A percentile compares a stretch with the other conserved stretches of the same genome.
Conservation (phyloP, 306 rosid genomes). For the Pueraria montana region DNA sequence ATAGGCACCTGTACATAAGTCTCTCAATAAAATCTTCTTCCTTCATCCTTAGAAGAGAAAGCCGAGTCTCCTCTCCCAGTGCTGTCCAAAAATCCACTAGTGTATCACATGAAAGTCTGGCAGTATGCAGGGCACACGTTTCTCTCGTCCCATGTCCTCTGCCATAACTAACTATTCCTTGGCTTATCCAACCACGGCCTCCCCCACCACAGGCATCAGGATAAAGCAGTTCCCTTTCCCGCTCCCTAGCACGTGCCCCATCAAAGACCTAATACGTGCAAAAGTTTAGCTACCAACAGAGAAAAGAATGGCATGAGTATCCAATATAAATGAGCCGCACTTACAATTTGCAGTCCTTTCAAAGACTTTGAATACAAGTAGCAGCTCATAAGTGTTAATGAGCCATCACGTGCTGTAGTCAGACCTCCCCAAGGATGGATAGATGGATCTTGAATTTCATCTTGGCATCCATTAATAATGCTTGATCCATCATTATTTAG, state of each 20-base stretch:
- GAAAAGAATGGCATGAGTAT: constrained; percentile 15
- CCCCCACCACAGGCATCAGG: constrained; percentile 99
- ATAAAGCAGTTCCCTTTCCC: constrained; percentile 96
- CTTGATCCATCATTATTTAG: constrained; percentile 65
- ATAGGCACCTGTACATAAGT: constrained; percentile 95
- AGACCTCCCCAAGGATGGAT: constrained; percentile 99
- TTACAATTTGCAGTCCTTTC: constrained; percentile 89
- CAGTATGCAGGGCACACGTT: constrained; percentile 97
- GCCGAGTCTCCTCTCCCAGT: constrained; percentile 95
- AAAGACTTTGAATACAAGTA: constrained; percentile 81
- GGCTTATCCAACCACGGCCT: constrained; percentile 99
- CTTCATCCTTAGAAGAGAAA: constrained; percentile 96
- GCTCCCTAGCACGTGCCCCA: constrained; percentile 96
- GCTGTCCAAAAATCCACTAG: constrained; percentile 99
- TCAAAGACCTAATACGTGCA: constrained; percentile 83
- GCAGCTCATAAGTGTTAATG: constrained; percentile 89
- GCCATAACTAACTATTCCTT: constrained; percentile 86
- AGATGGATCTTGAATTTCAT: constrained; percentile 92
- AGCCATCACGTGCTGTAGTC: constrained; percentile 88
- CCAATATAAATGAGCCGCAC: constrained; percentile 41
- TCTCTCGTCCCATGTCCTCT: constrained; percentile 99
- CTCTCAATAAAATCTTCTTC: constrained; percentile 99
- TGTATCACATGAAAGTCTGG: constrained; percentile 98
- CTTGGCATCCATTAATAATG: constrained; percentile 65
- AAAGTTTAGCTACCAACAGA: constrained; percentile 46